These are phyloP conservation scores for Alliaria petiolata DNA, from an alignment of 345 rosid species.

Conservation along the genomic window DNA sequence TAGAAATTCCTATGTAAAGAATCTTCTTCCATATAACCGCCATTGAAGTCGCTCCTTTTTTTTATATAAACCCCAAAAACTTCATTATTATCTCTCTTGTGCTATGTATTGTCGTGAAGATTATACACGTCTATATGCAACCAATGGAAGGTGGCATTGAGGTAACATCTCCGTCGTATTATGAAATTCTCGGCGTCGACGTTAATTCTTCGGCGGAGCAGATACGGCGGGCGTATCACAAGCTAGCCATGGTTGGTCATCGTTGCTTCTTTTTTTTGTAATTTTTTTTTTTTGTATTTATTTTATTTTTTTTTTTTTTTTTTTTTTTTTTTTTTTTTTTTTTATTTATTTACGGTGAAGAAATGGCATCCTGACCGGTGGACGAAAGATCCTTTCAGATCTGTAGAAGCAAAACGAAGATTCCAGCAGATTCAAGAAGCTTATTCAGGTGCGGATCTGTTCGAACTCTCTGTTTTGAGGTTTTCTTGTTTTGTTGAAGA, in stretches of 20 bases:
- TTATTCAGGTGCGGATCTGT: slow-evolving; percentile 55
- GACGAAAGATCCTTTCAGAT: slow-evolving; percentile 42
- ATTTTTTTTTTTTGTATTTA: too few species aligned
- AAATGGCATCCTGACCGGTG: slow-evolving; percentile 96
- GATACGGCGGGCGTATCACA: slow-evolving; percentile 73
- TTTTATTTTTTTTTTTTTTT: too few species aligned
- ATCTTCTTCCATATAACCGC: slow-evolving; percentile 17
- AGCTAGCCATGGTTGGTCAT: slow-evolving; percentile 73
- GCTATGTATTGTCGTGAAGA: neutral
- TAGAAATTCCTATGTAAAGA: slow-evolving; percentile 6
- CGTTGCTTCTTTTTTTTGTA: too few species aligned
- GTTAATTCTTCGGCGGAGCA: slow-evolving; percentile 75
- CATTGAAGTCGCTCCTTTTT: slow-evolving; percentile 2
- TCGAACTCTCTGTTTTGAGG: neutral
- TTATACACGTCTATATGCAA: neutral
- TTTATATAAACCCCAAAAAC: slow-evolving; percentile 16
- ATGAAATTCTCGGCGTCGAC: slow-evolving; percentile 69
- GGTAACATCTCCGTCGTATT: slow-evolving; percentile 39
- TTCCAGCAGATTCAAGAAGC: slow-evolving; percentile 98
- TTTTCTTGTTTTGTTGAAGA: neutral
- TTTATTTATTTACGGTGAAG: slow-evolving; percentile 26
- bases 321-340: too few species aligned
- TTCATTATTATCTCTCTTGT: neutral
- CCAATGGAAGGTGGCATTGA: slow-evolving; percentile 34
- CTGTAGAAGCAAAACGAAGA: slow-evolving; percentile 73